Evolutionary conservation across 2,329 filamentous ascomycete species (phyloP), one percentile per base, ranked within the genome.

Genomic region (Trichocomaceae sp.): DNA sequence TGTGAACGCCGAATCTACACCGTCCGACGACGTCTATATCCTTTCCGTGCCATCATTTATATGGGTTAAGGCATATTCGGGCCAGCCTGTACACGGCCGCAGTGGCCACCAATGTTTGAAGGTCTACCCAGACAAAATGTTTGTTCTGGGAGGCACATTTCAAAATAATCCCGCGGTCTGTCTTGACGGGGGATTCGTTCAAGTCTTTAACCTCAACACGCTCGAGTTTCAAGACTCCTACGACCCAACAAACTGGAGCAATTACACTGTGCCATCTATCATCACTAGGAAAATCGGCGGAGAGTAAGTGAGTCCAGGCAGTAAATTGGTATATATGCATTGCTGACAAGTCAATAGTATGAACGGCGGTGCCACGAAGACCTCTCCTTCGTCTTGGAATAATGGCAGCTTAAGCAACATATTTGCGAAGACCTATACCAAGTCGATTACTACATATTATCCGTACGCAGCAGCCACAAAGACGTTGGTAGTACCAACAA

Each of bases 361-460:
- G n/a, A 60, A 65, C 33, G 71, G 71, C 20, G 65, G 65, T 20
- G 68, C 69, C 29, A 69, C 64, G 3, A 59, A 48, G 2, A 60
- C 56, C 1, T 53, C 59, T 2, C 68, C 69, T 23, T 33, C 48
- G 0, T 54, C 55, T 2, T 87, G 83, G 79, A 75, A 72, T 49
- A 75, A 69, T 52, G 63, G 63, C 56, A 74, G 57, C 2, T 77
- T 88, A 1, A 72, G 65, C 0, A 65, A 65, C 4, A 67, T 87
- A 17, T 87, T 88, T 57, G 69, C 67, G 0, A 76, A 72, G 0
- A 59, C 71, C 4, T 88, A 88, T 60, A 70, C 79, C 3, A 77
- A 73, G 7, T 70, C 73, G 60, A 79, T 87, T 44, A 73, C 70
- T 5, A 78, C 73, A 0, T 85, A 79, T 64, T 87, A 83, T 62